Evolutionary conservation across 2,329 filamentous ascomycete species (phyloP), one percentile per base, ranked within the genome.

Genomic region (Gliomastix tumulicola): DNA sequence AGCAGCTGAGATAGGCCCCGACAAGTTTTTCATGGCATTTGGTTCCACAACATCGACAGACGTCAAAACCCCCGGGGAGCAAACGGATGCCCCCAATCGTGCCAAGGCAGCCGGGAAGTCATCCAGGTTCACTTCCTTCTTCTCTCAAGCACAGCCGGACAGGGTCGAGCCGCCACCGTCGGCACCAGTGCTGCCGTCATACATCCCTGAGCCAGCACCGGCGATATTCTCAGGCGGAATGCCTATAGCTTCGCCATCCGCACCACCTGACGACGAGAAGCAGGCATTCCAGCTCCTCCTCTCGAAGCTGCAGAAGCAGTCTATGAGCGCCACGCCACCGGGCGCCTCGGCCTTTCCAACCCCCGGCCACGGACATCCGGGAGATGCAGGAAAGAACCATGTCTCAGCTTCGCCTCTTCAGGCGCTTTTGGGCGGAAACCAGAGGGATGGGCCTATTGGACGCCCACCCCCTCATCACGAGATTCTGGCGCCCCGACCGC

Each of bases 41-140:
- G 68, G 60, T 21, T 57, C 58, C 16, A 60, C 53, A 30, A 48
- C 60, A 9, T 49, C 44, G 13, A 47, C 65, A 6, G 68, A 74
- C 17, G 71, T 71, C 7, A 65, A 75, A 33, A 76, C 69, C 51
- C 63, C 71, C 32, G 65, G 71, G 38, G 65, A 74, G 34, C 40
- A 69, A 63, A 53, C 49, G 25, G 61, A 64, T 33, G 62, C 66
- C 12, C 43, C 53, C n/a, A 44, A 56, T 31, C 76, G 72, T 50
- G 59, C 69, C 11, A 85, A 84, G 54, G 56, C 72, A 2, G 63
- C 61, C 4, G 60, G 53, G 19, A 89, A 90, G 52, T 76, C 84
- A 6, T 96, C 89, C 11, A 75, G 88, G 37, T 96, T 96, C 54
- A 88, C 88, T 35, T 87, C 83, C 4, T 84, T 96, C 49, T 87